Conservation (phyloP, 2,329 filamentous ascomycete genomes). For the Talaromyces sp. region DNA sequence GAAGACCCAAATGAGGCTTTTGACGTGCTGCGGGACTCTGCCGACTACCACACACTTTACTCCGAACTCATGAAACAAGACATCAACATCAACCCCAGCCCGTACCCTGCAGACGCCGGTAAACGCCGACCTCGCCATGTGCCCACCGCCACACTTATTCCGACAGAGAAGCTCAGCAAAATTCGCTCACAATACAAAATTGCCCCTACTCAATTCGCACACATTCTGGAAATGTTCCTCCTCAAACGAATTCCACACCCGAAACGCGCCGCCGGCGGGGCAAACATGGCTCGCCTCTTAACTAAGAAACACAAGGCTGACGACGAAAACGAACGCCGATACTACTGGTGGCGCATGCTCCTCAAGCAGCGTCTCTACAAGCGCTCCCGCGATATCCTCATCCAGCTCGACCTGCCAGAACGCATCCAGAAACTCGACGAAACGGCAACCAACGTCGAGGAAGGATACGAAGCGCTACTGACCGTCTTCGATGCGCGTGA, state of each 20-base stretch:
- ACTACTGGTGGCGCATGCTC: slow-evolving; percentile 62
- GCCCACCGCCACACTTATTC: slow-evolving; percentile 51
- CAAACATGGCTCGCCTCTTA: slow-evolving; percentile 48
- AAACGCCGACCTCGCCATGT: slow-evolving; percentile 35
- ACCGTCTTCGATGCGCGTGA: slow-evolving; percentile 33
- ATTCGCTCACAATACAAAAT: slow-evolving; percentile 54
- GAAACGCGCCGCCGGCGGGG: slow-evolving; percentile 43
- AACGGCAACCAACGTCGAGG: slow-evolving; percentile 52
- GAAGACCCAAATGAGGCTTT: slow-evolving; percentile 81
- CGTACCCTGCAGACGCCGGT: slow-evolving; percentile 27
- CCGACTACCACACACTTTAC: slow-evolving; percentile 54
- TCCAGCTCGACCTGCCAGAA: slow-evolving; percentile 54
- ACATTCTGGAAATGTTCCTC: slow-evolving; percentile 59
- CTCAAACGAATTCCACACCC: slow-evolving; percentile 50
- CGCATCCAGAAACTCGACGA: slow-evolving; percentile 56
- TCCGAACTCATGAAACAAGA: slow-evolving; percentile 45
- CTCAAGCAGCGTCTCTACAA: slow-evolving; percentile 59
- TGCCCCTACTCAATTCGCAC: slow-evolving; percentile 56
- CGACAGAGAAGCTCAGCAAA: slow-evolving; percentile 43
- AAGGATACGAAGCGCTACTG: slow-evolving; percentile 54
- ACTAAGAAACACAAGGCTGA: slow-evolving; percentile 42
- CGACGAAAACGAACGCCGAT: slow-evolving; percentile 53
- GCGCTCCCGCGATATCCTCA: slow-evolving; percentile 54
- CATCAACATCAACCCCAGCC: slow-evolving; percentile 44
- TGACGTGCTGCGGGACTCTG: slow-evolving; percentile 59